phyloP scores from a whole-genome alignment of 192 early-diverging fungal species.

The Coemansia sp. region DNA sequence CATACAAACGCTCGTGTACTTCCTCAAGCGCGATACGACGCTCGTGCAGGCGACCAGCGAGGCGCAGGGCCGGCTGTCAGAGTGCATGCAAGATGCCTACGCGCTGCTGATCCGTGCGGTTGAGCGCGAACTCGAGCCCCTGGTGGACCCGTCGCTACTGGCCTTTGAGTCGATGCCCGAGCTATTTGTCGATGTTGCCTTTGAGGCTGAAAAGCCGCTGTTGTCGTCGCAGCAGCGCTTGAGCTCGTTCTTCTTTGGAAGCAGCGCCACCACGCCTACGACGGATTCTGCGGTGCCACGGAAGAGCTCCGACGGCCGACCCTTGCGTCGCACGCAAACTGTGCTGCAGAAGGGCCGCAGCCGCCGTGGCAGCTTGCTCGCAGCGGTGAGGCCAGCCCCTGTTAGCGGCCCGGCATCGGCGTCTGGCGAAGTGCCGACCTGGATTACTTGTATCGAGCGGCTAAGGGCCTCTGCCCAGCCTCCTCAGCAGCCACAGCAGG shows the following conservation, averaged over 20 bases:
- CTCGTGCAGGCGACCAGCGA: conserved; percentile 68
- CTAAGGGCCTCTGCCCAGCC: not conserved
- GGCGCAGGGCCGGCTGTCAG: conserved; percentile 76
- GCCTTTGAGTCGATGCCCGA: conserved; percentile 70
- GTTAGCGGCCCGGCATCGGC: conserved; percentile 27
- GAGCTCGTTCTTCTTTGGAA: conserved; percentile 48
- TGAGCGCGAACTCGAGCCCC: conserved; percentile 62
- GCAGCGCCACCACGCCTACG: conserved; percentile 14
- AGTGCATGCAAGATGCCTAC: conserved; percentile 74
- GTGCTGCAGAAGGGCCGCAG: conserved; percentile 27
- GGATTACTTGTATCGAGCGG: conserved; percentile 36
- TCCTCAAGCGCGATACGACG: conserved; percentile 80
- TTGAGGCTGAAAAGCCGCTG: conserved; percentile 38
- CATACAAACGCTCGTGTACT: conserved; percentile 76
- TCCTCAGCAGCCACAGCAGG: not conserved
- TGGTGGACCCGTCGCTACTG: conserved; percentile 66
- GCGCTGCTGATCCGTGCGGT: conserved; percentile 63
- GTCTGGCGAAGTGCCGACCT: conserved; percentile 29
- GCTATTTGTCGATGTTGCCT: conserved; percentile 53
- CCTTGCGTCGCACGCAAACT: conserved; percentile 47
- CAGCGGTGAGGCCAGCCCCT: not conserved
- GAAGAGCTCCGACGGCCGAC: conserved; percentile 46
- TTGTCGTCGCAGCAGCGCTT: conserved; percentile 25
- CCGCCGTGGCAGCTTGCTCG: conserved; percentile 39
- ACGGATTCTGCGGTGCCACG: not conserved